Base-by-base conservation (phyloP, 1,284 basidiomycete genomes). In the Puccinia polysora region DNA sequence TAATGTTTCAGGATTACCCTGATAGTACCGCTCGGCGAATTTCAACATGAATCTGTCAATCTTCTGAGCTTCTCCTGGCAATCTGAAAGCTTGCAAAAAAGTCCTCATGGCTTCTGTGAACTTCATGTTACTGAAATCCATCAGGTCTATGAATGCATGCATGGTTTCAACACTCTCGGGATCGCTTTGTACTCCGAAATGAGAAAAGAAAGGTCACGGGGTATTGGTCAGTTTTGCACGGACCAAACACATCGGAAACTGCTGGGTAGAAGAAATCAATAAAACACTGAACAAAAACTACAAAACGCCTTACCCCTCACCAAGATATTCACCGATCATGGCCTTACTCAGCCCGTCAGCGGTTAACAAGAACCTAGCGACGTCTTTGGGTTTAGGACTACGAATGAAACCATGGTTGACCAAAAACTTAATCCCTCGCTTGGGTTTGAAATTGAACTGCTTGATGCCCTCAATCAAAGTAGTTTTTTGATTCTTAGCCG, bases 21-120 rank as follows among this genome's bases (percentile, higher is more conserved):
- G 90, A 75, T 95, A 90, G 79, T 92, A 97, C 25, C 92, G 85
- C 78, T 96, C 93, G 4, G 94, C 93, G 78, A 96, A 97, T 80
- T 97, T 97, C 73, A 97, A 85, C 91, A 97, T 94, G 81, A 87
- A 97, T n/a, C 94, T 87, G 84, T 97, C 94, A 76, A 97, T 97
- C 82, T 97, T 97, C 81, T 97, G 94, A 0, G 91, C 83, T 81
- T 97, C 94, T 59, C 94, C 94, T 2, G 94, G 94, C 28, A 97
- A 84, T 71, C 94, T 88, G 85, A 97, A 97, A 0, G 91, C 86
- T 80, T 97, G 94, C 40, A 97, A 82, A 81, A 94, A 96, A 70
- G 85, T 80, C 52, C 94, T 86, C 56, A 97, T 82, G 0, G 93
- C 92, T 77, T 93, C 89, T 50, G 93, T 88, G 79, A 97, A 97